Evolutionary conservation across 2,329 filamentous ascomycete species (phyloP).

Genomic region (Beauveria pseudobassiana): DNA sequence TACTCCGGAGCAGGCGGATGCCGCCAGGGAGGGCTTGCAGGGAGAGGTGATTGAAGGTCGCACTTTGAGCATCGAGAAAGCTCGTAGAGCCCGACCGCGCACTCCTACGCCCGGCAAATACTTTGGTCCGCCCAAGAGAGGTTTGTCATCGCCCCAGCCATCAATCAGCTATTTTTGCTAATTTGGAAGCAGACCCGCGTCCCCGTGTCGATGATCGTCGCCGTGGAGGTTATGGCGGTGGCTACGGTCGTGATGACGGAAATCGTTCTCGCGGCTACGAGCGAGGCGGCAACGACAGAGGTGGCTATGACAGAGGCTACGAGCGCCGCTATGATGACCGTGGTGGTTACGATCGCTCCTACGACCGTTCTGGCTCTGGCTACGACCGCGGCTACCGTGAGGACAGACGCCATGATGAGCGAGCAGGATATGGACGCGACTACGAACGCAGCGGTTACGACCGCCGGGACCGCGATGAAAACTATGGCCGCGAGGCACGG

Average conservation of each 20-base stretch:
- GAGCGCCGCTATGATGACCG: constrained; percentile 26
- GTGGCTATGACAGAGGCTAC: constrained; percentile 35
- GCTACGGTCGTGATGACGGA: constrained; percentile 52
- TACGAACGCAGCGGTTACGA: constrained; percentile 43
- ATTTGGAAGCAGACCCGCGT: constrained; percentile 27
- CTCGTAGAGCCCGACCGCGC: constrained; percentile 85
- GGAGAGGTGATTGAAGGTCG: constrained; percentile 92
- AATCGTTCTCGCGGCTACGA: constrained; percentile 30
- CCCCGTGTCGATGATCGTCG: constrained; percentile 54
- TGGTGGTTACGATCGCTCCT: constrained; percentile 29
- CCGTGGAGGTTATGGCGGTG: constrained; percentile 50
- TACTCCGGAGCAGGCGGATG: constrained; percentile 88
- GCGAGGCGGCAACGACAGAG: constrained; percentile 29
- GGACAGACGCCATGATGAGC: constrained; percentile 14
- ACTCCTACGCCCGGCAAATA: constrained; percentile 98
- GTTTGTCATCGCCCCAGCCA: constrained; percentile 43
- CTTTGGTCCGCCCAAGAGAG: constrained; percentile 96
- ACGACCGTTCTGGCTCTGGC: constrained; percentile 18
- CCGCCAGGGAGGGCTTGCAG: constrained; percentile 91
- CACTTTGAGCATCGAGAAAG: constrained; percentile 97
- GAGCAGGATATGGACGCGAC: constrained; percentile 45
- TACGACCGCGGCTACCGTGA: constrained; percentile 33
- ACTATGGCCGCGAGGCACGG: constrained; percentile 32
- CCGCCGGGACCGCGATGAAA: constrained; percentile 28
- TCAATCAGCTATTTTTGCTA: neutral